Percentiles rank a stretch among this genome's conserved stretches.
phyloP scores from a whole-genome alignment of 192 early-diverging fungal genomes.

The Backusella psychrophila region DNA sequence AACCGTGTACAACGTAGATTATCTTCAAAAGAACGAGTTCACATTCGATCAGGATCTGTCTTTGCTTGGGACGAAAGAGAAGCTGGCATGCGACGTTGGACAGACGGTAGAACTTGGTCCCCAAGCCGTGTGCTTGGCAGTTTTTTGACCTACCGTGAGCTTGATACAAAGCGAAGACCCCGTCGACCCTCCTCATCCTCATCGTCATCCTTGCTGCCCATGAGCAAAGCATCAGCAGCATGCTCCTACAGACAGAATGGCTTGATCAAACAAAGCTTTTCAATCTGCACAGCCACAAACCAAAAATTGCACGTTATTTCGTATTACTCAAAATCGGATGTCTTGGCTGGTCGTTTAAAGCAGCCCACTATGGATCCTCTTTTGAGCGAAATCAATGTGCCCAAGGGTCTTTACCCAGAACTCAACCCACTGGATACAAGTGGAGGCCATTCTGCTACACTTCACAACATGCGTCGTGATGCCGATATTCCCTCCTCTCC shows the following conservation, averaged over 20 bases:
- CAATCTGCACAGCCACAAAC: slow-evolving; percentile 76
- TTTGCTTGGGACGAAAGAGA: slow-evolving; percentile 93
- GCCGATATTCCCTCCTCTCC: slow-evolving; percentile 4
- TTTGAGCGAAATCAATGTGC: slow-evolving; percentile 66
- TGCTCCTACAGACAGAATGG: slow-evolving; percentile 74
- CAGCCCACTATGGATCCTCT: slow-evolving; percentile 66
- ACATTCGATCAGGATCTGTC: slow-evolving; percentile 81
- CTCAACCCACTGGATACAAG: slow-evolving; percentile 42
- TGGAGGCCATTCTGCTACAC: slow-evolving; percentile 29
- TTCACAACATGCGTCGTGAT: slow-evolving; percentile 26
- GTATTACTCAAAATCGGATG: slow-evolving; percentile 86
- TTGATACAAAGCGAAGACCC: slow-evolving; percentile 62
- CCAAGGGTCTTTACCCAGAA: slow-evolving; percentile 85
- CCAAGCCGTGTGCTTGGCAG: slow-evolving; percentile 84
- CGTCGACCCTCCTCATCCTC: slow-evolving; percentile 36
- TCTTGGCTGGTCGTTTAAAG: slow-evolving; percentile 59
- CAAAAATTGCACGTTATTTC: slow-evolving; percentile 86
- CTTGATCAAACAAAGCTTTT: slow-evolving; percentile 86
- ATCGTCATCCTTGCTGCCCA: background rate
- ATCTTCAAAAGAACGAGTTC: slow-evolving; percentile 77
- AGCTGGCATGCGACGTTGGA: slow-evolving; percentile 91
- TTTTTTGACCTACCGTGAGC: slow-evolving; percentile 88
- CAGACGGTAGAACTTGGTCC: slow-evolving; percentile 88
- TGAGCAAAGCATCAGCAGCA: slow-evolving; percentile 22
- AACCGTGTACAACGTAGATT: slow-evolving; percentile 78